Conservation (phyloP, 345 rosid species). For the Melaleuca quinquenervia region DNA sequence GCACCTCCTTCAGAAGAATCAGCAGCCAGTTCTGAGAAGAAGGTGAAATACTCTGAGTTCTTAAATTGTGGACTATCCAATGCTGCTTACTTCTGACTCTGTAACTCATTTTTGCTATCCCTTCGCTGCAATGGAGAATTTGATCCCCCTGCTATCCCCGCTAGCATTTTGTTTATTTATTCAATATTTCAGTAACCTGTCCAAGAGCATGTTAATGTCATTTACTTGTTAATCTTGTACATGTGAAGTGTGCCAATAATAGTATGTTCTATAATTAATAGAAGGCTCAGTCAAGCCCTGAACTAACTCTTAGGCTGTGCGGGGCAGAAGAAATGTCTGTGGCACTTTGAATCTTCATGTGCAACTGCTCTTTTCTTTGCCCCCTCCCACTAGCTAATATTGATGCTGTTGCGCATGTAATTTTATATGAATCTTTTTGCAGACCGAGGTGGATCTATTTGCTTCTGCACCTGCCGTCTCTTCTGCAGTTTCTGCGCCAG, state of each 20-base stretch:
- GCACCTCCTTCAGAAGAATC: conserved; percentile 47
- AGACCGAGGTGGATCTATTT: conserved; percentile 44
- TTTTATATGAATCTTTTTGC: conserved; percentile 5
- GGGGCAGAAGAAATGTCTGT: background rate
- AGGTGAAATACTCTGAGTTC: conserved; percentile 25
- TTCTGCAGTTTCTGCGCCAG: conserved; percentile 41
- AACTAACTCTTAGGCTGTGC: background rate
- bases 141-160: background rate
- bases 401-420: background rate
- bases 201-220: background rate
- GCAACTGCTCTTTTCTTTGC: background rate
- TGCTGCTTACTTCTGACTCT: background rate
- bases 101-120: background rate
- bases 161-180: background rate
- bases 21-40: conserved; percentile 33
- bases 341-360: background rate
- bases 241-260: background rate
- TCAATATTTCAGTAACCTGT: background rate
- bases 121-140: background rate
- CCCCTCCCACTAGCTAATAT: too few species aligned
- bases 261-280: background rate
- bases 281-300: background rate
- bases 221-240: background rate
- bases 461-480: conserved; percentile 28
- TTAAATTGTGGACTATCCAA: background rate